These are phyloP conservation scores for Podila horticola DNA, from an alignment of 192 early-diverging fungal genomes.

Conservation along the genomic window DNA sequence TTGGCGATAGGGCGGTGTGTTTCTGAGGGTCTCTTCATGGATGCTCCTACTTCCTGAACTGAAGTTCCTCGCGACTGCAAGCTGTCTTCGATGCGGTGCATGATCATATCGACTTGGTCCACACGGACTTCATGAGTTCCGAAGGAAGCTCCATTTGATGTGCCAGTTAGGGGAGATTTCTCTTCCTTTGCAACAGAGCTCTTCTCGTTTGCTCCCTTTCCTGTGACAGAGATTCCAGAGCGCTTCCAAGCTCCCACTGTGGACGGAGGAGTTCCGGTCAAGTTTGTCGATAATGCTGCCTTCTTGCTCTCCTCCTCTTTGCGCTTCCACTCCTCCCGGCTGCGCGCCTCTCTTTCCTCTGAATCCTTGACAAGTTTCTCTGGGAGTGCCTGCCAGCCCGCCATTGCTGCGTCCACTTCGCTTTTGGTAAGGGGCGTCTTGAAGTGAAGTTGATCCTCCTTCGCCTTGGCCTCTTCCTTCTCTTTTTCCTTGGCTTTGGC, in stretches of 20 bases:
- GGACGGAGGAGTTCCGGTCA: background rate
- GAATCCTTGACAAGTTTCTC: conserved; percentile 23
- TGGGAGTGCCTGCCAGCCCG: conserved; percentile 20
- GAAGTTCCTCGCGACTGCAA: conserved; percentile 13
- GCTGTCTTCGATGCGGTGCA: conserved; percentile 44
- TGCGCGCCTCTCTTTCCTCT: conserved; percentile 2
- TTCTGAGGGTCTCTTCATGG: background rate
- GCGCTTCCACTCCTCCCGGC: conserved; percentile 3
- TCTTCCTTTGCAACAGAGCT: conserved; percentile 6
- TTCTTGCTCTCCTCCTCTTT: conserved; percentile 3
- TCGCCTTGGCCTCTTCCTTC: conserved; percentile 16
- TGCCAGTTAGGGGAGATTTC: background rate
- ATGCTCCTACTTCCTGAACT: conserved; percentile 2
- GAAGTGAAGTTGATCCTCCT: conserved; percentile 5
- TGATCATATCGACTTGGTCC: conserved; percentile 29
- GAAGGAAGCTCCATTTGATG: background rate
- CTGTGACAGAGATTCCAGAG: conserved; percentile 4
- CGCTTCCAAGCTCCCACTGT: conserved; percentile 23
- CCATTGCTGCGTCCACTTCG: conserved; percentile 18
- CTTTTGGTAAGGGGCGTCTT: background rate
- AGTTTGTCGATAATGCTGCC: background rate
- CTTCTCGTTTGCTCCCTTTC: conserved; percentile 6
- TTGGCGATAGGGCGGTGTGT: background rate
- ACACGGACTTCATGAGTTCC: conserved; percentile 10
- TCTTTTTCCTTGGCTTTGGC: conserved; percentile 22